Base-by-base conservation (phyloP, 2,329 filamentous ascomycete genomes). In the Blastomyces silverae region DNA sequence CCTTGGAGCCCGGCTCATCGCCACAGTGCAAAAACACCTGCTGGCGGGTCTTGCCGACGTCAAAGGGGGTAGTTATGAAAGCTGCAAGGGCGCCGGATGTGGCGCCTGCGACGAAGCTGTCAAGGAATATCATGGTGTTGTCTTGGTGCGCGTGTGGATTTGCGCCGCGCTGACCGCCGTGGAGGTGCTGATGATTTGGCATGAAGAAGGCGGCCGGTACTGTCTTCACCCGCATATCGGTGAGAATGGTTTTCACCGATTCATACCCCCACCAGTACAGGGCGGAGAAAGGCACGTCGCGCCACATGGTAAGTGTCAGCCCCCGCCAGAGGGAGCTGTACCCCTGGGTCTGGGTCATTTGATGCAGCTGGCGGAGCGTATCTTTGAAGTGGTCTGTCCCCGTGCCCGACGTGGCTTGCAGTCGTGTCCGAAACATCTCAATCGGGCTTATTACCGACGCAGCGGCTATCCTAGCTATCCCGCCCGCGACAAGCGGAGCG, bases 221-320 rank as follows among this genome's bases (percentile, higher is more conserved):
- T 4, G 72, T 73, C 83, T 85, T 68, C 64, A 79, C 77, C 58
- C 92, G 87, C 60, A 85, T 78, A 70, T 92, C 87, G 0, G 87
- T 89, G 65, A 97, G 78, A 62, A 80, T 79, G 31, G 87, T 86
- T 63, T 92, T 87, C 64, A 93, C 87, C 22, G 85, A 87, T 79
- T 99, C 94, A 75, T 99, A 99, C 15, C 94, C 93, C 87, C 90
- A 95, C 94, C 94, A 99, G 80, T 99, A 99, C 56, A 99, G 84
- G 3, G 90, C 94, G 0, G 93, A 97, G 73, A 99, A 99, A 0
- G 94, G 94, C 0, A 97, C 94, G 73, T 99, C 94, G 68, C 94
- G 85, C 94, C 94, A 99, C 65, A 99, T 84, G 0, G 93, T 97
- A 71, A 99, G 80, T 0, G 89, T 92, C 64, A 99, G 79, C 0